phyloP scores from a whole-genome alignment of 495 filamentous ascomycete species.

The Clavariopsis aquatica region DNA sequence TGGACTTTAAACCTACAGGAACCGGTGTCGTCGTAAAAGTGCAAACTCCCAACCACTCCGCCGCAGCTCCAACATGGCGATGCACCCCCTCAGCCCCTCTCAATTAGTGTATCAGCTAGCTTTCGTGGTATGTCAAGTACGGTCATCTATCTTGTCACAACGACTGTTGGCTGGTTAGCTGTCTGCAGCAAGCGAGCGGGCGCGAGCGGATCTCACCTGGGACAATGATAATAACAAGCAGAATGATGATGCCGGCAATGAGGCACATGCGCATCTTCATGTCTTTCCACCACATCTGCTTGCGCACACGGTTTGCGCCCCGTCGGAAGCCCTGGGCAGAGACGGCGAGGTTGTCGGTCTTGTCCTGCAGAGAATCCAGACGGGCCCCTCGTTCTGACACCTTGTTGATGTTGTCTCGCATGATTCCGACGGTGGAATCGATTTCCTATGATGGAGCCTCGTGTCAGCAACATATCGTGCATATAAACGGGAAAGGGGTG shows the following conservation, averaged over 20 bases:
- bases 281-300: conserved; percentile 92
- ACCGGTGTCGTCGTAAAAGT: conserved; percentile 22
- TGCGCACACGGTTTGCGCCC: conserved; percentile 91
- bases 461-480: conserved; percentile 12
- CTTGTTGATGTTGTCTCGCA: conserved; percentile 94
- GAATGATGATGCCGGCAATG: conserved; percentile 79
- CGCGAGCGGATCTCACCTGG: conserved; percentile 59
- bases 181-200: background rate
- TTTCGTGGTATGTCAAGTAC: background rate
- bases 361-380: conserved; percentile 88
- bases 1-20: conserved; percentile 37
- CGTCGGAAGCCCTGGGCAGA: conserved; percentile 93
- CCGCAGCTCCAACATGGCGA: conserved; percentile 1
- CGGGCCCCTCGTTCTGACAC: conserved; percentile 87
- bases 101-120: conserved; percentile 13
- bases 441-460: conserved; percentile 76
- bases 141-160: conserved; percentile 1
- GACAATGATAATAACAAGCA: conserved; percentile 90
- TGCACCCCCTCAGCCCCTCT: conserved; percentile 11
- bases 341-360: conserved; percentile 88
- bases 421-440: conserved; percentile 85
- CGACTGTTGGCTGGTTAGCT: conserved; percentile 4
- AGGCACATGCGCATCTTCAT: conserved; percentile 99
- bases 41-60: conserved; percentile 5
- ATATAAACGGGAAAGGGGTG: background rate